Evolutionary conservation across 2,329 filamentous ascomycete species (phyloP), one percentile per base, ranked within the genome.

Genomic region (Colletotrichum somersetense): DNA sequence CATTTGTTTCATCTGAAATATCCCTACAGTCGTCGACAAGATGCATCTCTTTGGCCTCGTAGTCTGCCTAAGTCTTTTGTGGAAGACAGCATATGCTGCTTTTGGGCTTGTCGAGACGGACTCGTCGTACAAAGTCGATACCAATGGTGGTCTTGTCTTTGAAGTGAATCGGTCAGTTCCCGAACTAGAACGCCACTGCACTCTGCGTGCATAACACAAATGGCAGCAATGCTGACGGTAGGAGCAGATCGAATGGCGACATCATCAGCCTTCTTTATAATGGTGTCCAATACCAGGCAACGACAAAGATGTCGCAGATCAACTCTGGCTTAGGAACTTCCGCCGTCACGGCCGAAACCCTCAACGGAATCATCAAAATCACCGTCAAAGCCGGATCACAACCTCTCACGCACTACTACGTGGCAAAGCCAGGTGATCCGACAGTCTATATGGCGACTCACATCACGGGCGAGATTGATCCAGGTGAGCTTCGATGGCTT

Each of bases 201-300:
- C 7, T n/a, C 18, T 14, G 18, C 8, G 18, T 6, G 8, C 20
- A 11, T 20, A 7, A 48, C 10, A 20, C 18, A 14, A n/a, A 14
- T n/a, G 14, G 2, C 10, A 46, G 16, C 1, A 5, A 18, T 42
- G 2, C 48, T 73, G 30, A 72, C 3, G 20, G 83, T 1, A 83
- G 89, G 53, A 84, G 80, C 74, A 82, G 84, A 53, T 82, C 81
- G 14, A 91, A 81, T 76, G 91, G 90, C 75, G 90, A 91, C 75
- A 89, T 92, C 77, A 90, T 85, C 12, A 91, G 89, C 0, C 88
- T 92, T 77, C 85, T 86, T 61, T 88, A 83, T 75, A 83, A 84
- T 42, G 83, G 83, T 52, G 79, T 83, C 18, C 83, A 89, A 69
- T 80, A 86, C 18, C 87, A 88, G 75, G 85, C 84, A 38, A 74